Conservation (phyloP, 805 yeast genomes). For the Candida xyloterini region DNA sequence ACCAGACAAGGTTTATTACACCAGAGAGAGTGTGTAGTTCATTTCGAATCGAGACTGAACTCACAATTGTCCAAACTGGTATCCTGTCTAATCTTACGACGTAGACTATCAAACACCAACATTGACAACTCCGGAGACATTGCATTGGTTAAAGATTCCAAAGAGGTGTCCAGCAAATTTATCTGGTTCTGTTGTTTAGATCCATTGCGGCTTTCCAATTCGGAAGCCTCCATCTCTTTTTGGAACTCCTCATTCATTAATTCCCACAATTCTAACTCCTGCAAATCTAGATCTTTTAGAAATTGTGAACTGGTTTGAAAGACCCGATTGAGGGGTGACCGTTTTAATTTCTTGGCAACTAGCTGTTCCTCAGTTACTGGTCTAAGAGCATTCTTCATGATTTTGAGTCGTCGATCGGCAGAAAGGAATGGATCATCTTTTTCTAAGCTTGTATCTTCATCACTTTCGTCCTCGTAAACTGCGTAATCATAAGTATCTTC, state of each 20-base stretch:
- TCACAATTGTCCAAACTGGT: conserved; percentile 11
- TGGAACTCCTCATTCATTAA: conserved; percentile 33
- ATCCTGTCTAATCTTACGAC: conserved; percentile 16
- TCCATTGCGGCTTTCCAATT: conserved; percentile 10
- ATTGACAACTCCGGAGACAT: conserved; percentile 18
- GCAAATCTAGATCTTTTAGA: conserved; percentile 25
- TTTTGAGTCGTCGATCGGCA: conserved; percentile 24
- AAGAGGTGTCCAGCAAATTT: conserved; percentile 21
- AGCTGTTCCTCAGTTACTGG: conserved; percentile 27
- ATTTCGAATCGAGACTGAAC: conserved; percentile 6
- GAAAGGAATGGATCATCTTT: conserved; percentile 16
- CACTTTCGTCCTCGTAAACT: conserved; percentile 13
- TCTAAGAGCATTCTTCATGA: conserved; percentile 28
- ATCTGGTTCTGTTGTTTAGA: conserved; percentile 6
- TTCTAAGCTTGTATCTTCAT: conserved; percentile 7
- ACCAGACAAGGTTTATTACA: neutral
- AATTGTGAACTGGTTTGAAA: conserved; percentile 30
- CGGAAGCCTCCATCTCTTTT: conserved; percentile 22
- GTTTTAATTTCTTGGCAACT: conserved; percentile 20
- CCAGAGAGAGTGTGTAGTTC: conserved; percentile 3
- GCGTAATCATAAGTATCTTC: conserved; percentile 11
- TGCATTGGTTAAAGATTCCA: conserved; percentile 20
- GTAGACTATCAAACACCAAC: conserved; percentile 17
- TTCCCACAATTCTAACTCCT: conserved; percentile 34
- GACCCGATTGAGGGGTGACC: conserved; percentile 25